These are phyloP conservation scores for Metarhizium robertsii DNA, from an alignment of 2,329 filamentous ascomycete species.

Conservation along the genomic window DNA sequence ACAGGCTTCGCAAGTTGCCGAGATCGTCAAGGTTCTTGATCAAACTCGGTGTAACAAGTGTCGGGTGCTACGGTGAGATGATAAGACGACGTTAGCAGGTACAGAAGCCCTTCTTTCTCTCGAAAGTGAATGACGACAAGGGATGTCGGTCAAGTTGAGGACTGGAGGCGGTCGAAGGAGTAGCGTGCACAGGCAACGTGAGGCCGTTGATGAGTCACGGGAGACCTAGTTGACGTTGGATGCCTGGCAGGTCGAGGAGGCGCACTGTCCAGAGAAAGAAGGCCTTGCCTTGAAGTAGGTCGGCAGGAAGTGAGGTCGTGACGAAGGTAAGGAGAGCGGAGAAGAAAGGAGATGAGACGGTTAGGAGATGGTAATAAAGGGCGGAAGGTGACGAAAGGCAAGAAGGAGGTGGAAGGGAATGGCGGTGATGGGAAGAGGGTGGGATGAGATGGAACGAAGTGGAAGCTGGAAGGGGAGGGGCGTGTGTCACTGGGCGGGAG, in stretches of 20 bases:
- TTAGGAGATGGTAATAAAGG: constrained; percentile 23
- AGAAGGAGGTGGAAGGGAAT: constrained; percentile 19
- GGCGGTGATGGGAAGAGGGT: constrained; percentile 25
- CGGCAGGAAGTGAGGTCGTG: constrained; percentile 3
- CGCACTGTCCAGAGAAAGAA: constrained; percentile 27
- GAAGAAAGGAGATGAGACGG: constrained; percentile 17
- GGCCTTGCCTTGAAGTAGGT: constrained; percentile 19
- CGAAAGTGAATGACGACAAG: constrained; percentile 12
- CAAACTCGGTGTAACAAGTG: not conserved
- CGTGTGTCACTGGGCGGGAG: constrained; percentile 17
- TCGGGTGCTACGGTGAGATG: not conserved
- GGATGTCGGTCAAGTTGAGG: constrained; percentile 9
- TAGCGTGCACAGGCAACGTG: constrained; percentile 10
- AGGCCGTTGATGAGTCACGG: constrained; percentile 7
- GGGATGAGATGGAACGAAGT: constrained; percentile 24
- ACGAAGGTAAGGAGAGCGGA: constrained; percentile 12
- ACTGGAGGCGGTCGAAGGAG: constrained; percentile 7
- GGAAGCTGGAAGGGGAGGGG: constrained; percentile 18
- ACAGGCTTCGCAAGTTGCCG: not conserved
- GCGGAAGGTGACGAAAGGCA: constrained; percentile 18
- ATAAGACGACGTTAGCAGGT: not conserved
- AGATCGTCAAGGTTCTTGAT: not conserved
- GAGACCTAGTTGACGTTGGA: not conserved
- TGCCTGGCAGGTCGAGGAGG: constrained; percentile 11
- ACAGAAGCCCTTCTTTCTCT: constrained; percentile 23